phyloP scores from a whole-genome alignment of 441 rosid species.

The Populus hybrid region DNA sequence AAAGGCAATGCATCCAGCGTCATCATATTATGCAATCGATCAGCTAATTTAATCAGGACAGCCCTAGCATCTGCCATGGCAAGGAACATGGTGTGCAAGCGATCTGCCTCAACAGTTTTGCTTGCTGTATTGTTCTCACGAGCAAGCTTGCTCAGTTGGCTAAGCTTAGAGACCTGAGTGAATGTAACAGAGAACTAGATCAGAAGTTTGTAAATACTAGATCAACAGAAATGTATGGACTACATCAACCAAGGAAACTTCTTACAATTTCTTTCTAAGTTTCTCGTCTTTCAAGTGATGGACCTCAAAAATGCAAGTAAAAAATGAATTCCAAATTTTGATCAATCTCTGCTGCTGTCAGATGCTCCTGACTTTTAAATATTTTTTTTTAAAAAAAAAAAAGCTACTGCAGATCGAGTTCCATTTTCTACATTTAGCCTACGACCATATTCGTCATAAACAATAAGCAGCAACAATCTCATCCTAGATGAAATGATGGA shows the following conservation, averaged over 20 bases:
- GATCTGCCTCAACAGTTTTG: conserved; percentile 84
- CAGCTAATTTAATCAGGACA: conserved; percentile 91
- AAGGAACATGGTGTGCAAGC: conserved; percentile 96
- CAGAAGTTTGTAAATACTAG: conserved; percentile 3
- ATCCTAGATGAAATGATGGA: not conserved
- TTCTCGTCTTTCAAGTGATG: not conserved
- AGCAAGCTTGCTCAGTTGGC: conserved; percentile 91
- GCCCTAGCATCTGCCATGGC: conserved; percentile 98
- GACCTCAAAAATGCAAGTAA: not conserved
- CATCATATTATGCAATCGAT: conserved; percentile 91
- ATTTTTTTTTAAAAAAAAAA: too few relatives aligned
- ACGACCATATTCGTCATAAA: not conserved
- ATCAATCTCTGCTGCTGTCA: not conserved
- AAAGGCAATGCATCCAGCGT: conserved; percentile 76
- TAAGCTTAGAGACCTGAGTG: conserved; percentile 84
- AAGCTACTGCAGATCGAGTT: not conserved
- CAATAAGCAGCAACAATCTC: not conserved
- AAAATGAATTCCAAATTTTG: not conserved
- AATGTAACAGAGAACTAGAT: conserved; percentile 8
- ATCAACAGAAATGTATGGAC: not conserved
- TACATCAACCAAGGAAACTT: not conserved
- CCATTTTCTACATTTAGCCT: not conserved
- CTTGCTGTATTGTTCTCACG: conserved; percentile 86
- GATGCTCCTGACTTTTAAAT: not conserved
- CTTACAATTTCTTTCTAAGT: not conserved